These are phyloP conservation scores for Sporisorium sorghi DNA, from an alignment of 1,284 basidiomycete genomes.

Conservation along the genomic window DNA sequence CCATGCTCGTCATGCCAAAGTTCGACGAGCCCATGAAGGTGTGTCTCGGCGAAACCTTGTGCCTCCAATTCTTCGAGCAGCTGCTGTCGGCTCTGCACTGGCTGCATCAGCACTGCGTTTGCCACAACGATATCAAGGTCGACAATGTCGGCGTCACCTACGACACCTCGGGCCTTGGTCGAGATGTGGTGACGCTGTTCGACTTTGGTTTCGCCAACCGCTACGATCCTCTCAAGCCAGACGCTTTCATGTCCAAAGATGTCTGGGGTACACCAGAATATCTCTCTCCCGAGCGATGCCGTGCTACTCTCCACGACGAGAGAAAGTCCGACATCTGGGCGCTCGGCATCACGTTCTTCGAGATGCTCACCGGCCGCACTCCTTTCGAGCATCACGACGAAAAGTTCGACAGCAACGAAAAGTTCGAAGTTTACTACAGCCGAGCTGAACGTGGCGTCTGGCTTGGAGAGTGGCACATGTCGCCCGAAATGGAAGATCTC, in stretches of 20 bases:
- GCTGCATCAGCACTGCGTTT: constrained; percentile 56
- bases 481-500: constrained; percentile 47
- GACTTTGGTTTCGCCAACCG: constrained; percentile 63
- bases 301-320: constrained; percentile 55
- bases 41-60: constrained; percentile 47
- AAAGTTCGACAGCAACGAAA: constrained; percentile 47
- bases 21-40: constrained; percentile 60
- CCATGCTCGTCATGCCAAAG: constrained; percentile 60
- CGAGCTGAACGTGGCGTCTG: constrained; percentile 49
- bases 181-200: constrained; percentile 32
- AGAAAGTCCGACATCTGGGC: constrained; percentile 59
- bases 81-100: constrained; percentile 53
- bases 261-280: constrained; percentile 61
- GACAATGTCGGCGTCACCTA: constrained; percentile 55
- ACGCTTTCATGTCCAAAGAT: constrained; percentile 47
- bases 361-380: constrained; percentile 59
- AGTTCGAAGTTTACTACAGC: constrained; percentile 55
- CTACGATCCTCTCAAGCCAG: constrained; percentile 43
- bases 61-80: constrained; percentile 54
- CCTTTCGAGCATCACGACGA: constrained; percentile 61
- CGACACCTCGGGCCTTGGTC: constrained; percentile 40
- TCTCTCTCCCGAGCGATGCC: constrained; percentile 56
- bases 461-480: constrained; percentile 51
- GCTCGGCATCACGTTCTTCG: constrained; percentile 62
- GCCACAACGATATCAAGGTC: constrained; percentile 63